phyloP scores from a whole-genome alignment of 108 stramenopile species.

The Cyclostephanos tholiformis region DNA sequence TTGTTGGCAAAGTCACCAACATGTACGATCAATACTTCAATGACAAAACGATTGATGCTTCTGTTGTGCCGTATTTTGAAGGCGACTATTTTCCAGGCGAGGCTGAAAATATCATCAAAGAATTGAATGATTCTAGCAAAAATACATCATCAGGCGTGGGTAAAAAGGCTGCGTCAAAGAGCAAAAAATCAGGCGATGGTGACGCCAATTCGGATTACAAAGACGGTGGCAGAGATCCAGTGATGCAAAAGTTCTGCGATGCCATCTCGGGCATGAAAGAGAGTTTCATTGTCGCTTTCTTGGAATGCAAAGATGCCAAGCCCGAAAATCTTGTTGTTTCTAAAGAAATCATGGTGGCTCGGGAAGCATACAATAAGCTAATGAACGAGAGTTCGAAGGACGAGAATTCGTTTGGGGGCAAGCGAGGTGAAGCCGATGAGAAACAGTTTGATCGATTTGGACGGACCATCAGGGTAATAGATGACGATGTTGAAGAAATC shows the following conservation, averaged over 20 bases:
- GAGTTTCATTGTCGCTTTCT: constrained; percentile 95
- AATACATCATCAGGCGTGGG: constrained; percentile 59
- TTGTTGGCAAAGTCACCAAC: constrained; percentile 89
- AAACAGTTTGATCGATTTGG: constrained; percentile 55
- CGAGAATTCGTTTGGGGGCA: constrained; percentile 22
- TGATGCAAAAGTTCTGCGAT: constrained; percentile 94
- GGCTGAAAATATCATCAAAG: constrained; percentile 97
- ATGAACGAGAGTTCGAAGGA: constrained; percentile 10
- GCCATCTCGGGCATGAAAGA: constrained; percentile 97
- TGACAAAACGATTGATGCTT: constrained; percentile 76
- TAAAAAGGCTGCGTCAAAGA: constrained; percentile 71
- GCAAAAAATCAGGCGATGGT: constrained; percentile 54
- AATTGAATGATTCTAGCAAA: constrained; percentile 64
- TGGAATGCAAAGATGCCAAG: constrained; percentile 84
- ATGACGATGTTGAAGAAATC: constrained; percentile 87
- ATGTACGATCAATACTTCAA: constrained; percentile 96
- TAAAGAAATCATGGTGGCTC: constrained; percentile 63
- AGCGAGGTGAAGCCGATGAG: constrained; percentile 59
- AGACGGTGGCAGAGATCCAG: constrained; percentile 83
- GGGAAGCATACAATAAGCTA: constrained; percentile 39
- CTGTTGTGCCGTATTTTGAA: constrained; percentile 94
- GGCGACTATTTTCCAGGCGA: constrained; percentile 99
- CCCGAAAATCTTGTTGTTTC: constrained; percentile 80
- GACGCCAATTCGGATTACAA: constrained; percentile 42
- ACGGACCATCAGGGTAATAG: constrained; percentile 74